These are phyloP conservation scores for Amanita exitialis DNA, from an alignment of 768 basidiomycete species.

Conservation along the genomic window DNA sequence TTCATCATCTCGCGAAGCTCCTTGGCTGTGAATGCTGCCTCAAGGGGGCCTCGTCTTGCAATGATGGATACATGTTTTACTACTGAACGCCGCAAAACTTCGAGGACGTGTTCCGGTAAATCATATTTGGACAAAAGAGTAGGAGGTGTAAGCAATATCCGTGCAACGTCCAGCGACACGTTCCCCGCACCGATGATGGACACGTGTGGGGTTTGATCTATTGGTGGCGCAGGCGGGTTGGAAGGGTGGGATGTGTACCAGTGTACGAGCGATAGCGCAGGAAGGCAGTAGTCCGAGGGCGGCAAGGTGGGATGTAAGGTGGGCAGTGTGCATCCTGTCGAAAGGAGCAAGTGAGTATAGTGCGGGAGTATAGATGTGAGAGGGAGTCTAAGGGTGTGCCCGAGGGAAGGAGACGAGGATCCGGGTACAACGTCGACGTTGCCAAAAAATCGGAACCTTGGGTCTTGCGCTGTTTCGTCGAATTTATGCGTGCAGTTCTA, in stretches of 20 bases:
- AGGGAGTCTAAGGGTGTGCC: constrained; percentile 47
- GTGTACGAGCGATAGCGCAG: constrained; percentile 80
- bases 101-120: constrained; percentile 66
- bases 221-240: constrained; percentile 42
- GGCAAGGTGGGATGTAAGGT: constrained; percentile 44
- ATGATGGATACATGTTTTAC: constrained; percentile 77
- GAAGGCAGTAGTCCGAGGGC: constrained; percentile 35
- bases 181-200: constrained; percentile 92
- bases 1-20: constrained; percentile 82
- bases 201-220: constrained; percentile 60
- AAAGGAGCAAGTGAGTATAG: constrained; percentile 83
- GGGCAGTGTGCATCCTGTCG: constrained; percentile 75
- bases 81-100: constrained; percentile 46
- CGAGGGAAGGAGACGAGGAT: constrained; percentile 18
- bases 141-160: constrained; percentile 74
- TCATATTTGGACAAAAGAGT: constrained; percentile 60
- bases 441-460: constrained; percentile 83
- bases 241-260: constrained; percentile 96
- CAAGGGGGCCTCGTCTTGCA: constrained; percentile 77
- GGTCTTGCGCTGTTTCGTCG: constrained; percentile 68
- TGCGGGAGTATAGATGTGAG: constrained; percentile 49
- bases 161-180: constrained; percentile 86
- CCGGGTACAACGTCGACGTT: constrained; percentile 60
- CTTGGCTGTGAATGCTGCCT: constrained; percentile 88
- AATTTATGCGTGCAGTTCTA: constrained; percentile 98